Evolutionary conservation across 1,139 yeast genomes (phyloP).

Genomic region (Blastobotrys malaysiensis): DNA sequence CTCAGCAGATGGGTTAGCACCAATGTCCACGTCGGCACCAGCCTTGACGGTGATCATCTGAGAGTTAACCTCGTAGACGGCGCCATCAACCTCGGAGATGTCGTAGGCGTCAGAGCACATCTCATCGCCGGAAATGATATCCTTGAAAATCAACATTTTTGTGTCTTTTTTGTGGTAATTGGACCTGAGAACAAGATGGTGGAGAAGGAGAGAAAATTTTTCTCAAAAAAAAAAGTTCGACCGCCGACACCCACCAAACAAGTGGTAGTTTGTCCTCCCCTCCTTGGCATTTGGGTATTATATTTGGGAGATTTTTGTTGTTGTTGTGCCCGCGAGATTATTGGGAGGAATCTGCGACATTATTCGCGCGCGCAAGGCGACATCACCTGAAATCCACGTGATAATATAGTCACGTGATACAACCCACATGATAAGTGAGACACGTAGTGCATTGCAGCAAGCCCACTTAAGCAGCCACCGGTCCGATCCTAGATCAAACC

Average conservation of each 20-base stretch:
- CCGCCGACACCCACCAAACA: background rate
- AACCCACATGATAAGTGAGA: background rate
- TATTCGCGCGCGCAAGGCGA: background rate
- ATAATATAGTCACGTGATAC: background rate
- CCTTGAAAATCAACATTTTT: slow-evolving; percentile 40
- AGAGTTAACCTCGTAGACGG: slow-evolving; percentile 95
- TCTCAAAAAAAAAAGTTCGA: background rate
- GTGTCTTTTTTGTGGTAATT: background rate
- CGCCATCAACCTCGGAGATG: slow-evolving; percentile 76
- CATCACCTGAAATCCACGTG: background rate
- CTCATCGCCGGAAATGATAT: slow-evolving; percentile 91
- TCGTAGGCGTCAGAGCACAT: slow-evolving; percentile 96
- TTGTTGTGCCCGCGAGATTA: background rate
- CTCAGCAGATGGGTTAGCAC: slow-evolving; percentile 99
- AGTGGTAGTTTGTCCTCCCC: too few species aligned
- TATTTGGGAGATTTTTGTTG: too few species aligned
- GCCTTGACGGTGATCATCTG: slow-evolving; percentile 76
- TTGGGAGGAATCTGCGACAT: background rate
- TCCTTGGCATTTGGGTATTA: too few species aligned
- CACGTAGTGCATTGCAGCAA: background rate
- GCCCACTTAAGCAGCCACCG: background rate
- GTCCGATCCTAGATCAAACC: too few species aligned
- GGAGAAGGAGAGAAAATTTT: slow-evolving; percentile 2
- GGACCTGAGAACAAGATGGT: background rate
- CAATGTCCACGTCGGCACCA: slow-evolving; percentile 92